Evolutionary conservation across 176 grass and related monocot genomes (phyloP).

Genomic region (Miscanthus lutarioriparius): DNA sequence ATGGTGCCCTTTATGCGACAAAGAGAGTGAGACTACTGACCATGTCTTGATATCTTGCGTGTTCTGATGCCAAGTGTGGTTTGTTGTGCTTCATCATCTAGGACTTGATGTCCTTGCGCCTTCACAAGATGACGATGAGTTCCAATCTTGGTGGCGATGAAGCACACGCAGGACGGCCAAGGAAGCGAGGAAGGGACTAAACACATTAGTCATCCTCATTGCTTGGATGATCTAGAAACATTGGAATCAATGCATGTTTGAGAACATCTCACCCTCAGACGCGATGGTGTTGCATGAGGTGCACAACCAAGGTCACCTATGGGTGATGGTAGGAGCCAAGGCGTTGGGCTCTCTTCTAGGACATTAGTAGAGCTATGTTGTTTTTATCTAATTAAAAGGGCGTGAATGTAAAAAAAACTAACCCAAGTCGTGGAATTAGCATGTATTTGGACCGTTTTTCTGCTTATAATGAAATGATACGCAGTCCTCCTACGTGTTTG

Average conservation of each 20-base stretch:
- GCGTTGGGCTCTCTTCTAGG: background rate
- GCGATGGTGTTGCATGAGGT: background rate
- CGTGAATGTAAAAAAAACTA: background rate
- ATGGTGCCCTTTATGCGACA: background rate
- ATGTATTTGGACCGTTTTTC: background rate
- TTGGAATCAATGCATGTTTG: background rate
- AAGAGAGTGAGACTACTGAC: background rate
- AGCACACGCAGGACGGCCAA: rapidly evolving
- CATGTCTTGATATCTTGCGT: background rate
- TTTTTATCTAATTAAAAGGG: background rate
- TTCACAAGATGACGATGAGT: background rate
- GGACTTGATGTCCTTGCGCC: background rate
- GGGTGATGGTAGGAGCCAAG: background rate
- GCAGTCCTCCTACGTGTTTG: background rate
- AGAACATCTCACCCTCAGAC: background rate
- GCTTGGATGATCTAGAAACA: background rate
- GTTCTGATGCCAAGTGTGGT: background rate
- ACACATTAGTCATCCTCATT: background rate
- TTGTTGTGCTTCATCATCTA: background rate
- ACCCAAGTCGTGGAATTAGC: background rate
- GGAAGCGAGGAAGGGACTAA: background rate
- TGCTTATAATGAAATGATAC: background rate
- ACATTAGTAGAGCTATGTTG: background rate
- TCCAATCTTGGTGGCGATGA: background rate
- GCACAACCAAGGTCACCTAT: background rate